These are phyloP conservation scores for Citrus sinensis DNA, from an alignment of 345 rosid genomes.

Conservation along the genomic window DVS_A1.0 CM039163.1:50002501-50003000, in stretches of 20 bases:
- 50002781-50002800: background rate
- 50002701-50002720: background rate
- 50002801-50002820: no score
- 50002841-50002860: background rate
- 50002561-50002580: slow-evolving; percentile 90
- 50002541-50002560: slow-evolving; percentile 37
- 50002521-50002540: background rate
- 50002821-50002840: background rate
- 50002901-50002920: no score
- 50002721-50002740: background rate
- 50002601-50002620: slow-evolving; percentile 73
- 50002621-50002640: slow-evolving; percentile 28
- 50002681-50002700: background rate
- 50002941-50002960: no score
- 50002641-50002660: slow-evolving; percentile 12
- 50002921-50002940: no score
- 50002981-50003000: background rate
- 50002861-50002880: background rate
- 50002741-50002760: background rate
- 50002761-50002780: background rate
- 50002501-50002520: background rate
- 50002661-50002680: background rate
- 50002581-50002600: slow-evolving; percentile 81
- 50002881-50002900: background rate
- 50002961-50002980: background rate